Evolutionary conservation across 2,329 filamentous ascomycete genomes (phyloP).

Genomic region (Cadophora malorum): DNA sequence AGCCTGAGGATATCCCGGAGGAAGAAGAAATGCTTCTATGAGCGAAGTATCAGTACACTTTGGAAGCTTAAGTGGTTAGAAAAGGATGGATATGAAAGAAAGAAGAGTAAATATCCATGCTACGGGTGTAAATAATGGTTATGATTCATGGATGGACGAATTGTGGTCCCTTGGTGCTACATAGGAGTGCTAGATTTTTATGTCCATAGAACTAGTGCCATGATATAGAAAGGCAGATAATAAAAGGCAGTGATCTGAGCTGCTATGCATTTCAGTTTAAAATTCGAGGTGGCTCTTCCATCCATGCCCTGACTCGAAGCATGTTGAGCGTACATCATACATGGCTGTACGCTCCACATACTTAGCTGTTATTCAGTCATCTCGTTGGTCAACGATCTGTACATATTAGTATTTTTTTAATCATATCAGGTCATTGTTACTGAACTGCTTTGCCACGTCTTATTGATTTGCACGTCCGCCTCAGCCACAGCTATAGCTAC

Average conservation of each 20-base stretch:
- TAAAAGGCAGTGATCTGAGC: background rate
- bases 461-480: too few relatives aligned
- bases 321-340: too few relatives aligned
- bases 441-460: too few relatives aligned
- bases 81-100: background rate
- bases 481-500: background rate
- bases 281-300: too few relatives aligned
- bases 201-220: background rate
- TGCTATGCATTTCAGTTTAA: too few relatives aligned
- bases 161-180: background rate
- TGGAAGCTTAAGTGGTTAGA: background rate
- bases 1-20: background rate
- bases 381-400: too few relatives aligned
- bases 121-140: constrained; percentile 11
- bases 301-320: too few relatives aligned
- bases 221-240: constrained; percentile 8
- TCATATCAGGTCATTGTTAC: too few relatives aligned
- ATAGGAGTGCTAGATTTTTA: constrained; percentile 1
- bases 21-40: constrained; percentile 6
- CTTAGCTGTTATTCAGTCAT: too few relatives aligned
- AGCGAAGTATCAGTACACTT: background rate
- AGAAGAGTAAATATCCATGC: background rate
- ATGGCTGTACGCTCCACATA: too few relatives aligned
- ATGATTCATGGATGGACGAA: constrained; percentile 13
- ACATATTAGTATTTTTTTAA: too few relatives aligned